These are phyloP conservation scores for Hymenoscyphus albidus DNA, from an alignment of 2,329 filamentous ascomycete genomes.

Conservation along the genomic window DNA sequence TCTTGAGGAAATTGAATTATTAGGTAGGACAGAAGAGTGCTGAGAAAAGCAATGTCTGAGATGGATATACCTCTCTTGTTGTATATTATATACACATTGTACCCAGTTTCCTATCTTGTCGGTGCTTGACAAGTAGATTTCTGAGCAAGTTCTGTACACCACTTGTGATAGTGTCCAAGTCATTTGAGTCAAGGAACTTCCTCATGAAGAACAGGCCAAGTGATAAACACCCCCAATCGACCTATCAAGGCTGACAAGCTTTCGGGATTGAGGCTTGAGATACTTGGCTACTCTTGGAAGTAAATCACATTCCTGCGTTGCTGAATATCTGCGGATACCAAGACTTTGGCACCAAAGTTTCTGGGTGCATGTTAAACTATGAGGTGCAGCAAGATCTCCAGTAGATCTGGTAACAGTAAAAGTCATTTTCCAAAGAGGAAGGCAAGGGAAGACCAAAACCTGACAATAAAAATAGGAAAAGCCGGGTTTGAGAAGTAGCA, in stretches of 20 bases:
- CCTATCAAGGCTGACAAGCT: not conserved
- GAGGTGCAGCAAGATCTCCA: no score
- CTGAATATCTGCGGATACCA: not conserved
- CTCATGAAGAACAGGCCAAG: slow-evolving; percentile 14
- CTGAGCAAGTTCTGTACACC: not conserved
- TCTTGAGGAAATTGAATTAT: not conserved
- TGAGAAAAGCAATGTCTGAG: not conserved
- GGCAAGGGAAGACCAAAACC: no score
- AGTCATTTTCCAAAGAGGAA: no score
- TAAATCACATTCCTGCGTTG: not conserved
- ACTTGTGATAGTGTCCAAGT: slow-evolving; percentile 3
- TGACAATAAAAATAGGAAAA: no score
- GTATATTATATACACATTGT: not conserved
- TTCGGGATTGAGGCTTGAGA: slow-evolving; percentile 2
- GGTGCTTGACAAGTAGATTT: not conserved
- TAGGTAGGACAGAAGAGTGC: no score
- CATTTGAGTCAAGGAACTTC: slow-evolving; percentile 7
- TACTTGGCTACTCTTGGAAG: slow-evolving; percentile 1
- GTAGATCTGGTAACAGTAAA: no score
- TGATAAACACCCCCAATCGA: not conserved
- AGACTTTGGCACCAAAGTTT: not conserved
- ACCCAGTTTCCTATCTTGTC: no score
- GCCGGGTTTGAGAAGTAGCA: no score
- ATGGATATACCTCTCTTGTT: not conserved
- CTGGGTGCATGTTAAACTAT: no score